Base-by-base conservation (phyloP, 441 rosid genomes). In the Biscutella laevigata region DNA sequence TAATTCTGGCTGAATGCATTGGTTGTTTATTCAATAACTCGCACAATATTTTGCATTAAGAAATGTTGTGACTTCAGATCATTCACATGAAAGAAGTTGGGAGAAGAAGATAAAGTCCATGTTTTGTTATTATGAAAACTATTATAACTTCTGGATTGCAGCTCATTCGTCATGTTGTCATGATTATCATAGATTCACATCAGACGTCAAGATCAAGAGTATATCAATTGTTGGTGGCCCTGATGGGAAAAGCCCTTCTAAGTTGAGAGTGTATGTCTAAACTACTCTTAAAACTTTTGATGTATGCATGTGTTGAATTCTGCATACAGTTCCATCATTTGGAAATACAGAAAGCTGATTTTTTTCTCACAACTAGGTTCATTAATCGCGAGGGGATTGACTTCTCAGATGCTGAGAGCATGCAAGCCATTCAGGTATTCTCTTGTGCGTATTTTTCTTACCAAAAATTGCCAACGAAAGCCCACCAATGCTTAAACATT, bases 201-300 rank as follows among this genome's bases (percentile, higher is more conserved):
- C 98, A 4, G 98, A 92, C 65, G 98, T 88, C 55, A 92, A 92
- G 80, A 80, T 92, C 74, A 88, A 88, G 77, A 79, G 95, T 71
- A 86, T 92, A 69, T 77, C 95, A 25, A 50, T 92, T 72, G 73
- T 92, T 57, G 99, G 99, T 45, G 94, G 94, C 58, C 74, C 85
- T 19, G 88, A 79, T 49, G 94, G 99, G 70, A 80, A 86, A 39
- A 84, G 99, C 68, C 99, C 99, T 54, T 83, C 97, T n/a, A 88
- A 77, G 82, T 66, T 86, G 88, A 78, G 95, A 75, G 99, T 52
- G 95, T 92, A 80, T 75, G 98, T 74, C 67, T 32, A 3, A 24
- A 45, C 21, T 30, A 33, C 14, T 6, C 4, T 14, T 22, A 39
- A 16, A 51, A 3, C 11, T 4, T 26, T 46, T 17, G 21, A 0